These are phyloP conservation scores for Pythium biforme DNA, from an alignment of 352 stramenopile genomes.

Conservation along the genomic window DNA sequence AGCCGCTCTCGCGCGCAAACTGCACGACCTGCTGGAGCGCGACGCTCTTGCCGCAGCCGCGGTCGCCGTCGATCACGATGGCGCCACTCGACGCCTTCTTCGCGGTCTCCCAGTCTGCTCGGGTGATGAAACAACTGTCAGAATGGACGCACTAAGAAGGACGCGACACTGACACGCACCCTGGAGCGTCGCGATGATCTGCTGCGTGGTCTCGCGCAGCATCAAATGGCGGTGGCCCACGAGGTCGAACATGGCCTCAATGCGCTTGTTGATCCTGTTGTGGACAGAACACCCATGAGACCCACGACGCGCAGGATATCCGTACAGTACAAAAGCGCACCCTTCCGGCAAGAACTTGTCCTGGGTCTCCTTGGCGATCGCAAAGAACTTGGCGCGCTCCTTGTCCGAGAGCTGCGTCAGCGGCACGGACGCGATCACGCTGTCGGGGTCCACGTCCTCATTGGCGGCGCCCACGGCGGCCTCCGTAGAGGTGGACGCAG, in stretches of 20 bases:
- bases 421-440: constrained; percentile 55
- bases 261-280: constrained; percentile 62
- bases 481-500: constrained; percentile 16
- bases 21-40: constrained; percentile 87
- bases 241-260: constrained; percentile 81
- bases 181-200: constrained; percentile 76
- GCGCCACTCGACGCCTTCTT: constrained; percentile 49
- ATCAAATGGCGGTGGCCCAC: constrained; percentile 83
- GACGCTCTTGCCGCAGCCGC: constrained; percentile 81
- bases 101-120: constrained; percentile 55
- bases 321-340: constrained; percentile 16
- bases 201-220: constrained; percentile 72
- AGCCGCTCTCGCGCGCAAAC: constrained; percentile 81
- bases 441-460: constrained; percentile 29
- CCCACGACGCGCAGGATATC: background rate
- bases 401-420: constrained; percentile 63
- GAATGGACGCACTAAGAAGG: background rate
- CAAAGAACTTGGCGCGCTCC: constrained; percentile 79
- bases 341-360: constrained; percentile 72
- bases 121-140: background rate
- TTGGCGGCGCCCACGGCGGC: constrained; percentile 8
- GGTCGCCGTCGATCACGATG: constrained; percentile 79
- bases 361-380: constrained; percentile 73
- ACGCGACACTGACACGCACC: constrained; percentile 28
- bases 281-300: background rate